Evolutionary conservation across 2,329 filamentous ascomycete species (phyloP), one percentile per base, ranked within the genome.

Genomic region (Trichoderma harzianum): DNA sequence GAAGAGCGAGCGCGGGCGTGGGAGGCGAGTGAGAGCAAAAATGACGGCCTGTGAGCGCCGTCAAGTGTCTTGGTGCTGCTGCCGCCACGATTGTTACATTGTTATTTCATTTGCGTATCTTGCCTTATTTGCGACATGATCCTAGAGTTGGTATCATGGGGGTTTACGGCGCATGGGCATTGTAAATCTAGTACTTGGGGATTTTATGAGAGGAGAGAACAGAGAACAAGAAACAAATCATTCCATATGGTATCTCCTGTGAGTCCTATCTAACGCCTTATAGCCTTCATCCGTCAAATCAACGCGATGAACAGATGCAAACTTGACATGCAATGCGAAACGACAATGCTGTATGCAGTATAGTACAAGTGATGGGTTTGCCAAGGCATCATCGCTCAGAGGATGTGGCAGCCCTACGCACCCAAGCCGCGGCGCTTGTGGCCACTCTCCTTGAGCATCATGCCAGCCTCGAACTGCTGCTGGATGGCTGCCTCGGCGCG

Each of bases 391-490:
- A 36, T 69, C 39, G 28, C 67, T 62, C 39, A 69, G 32, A 71
- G 28, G 5, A 51, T 28, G 26, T 11, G 69, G 57, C 39, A 57
- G 26, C 32, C 28, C 36, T 80, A 87, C 32, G 86, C 87, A 24
- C 87, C 87, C 12, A 90, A 82, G 3, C 88, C 88, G 61, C 82
- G 84, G 72, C 83, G 83, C 76, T 85, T 84, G 43, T 83, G 83
- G 30, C 83, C 83, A 24, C 80, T 81, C 58, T 87, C 87, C 80
- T 89, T 90, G 81, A 86, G 84, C 76, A 83, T 84, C 79, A 89
- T 87, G 32, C 88, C 87, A 11, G 80, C 80, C 73, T 88, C 84
- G 73, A 87, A 90, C 75, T 90, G 88, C 72, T 83, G 83, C 78
- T 88, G 86, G 26, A 90, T 83, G 58, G 89, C 86, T 32, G 83